Evolutionary conservation across 768 basidiomycete genomes (phyloP), one percentile per base, ranked within the genome.

Genomic region (Leucosporidium yakuticum): DNA sequence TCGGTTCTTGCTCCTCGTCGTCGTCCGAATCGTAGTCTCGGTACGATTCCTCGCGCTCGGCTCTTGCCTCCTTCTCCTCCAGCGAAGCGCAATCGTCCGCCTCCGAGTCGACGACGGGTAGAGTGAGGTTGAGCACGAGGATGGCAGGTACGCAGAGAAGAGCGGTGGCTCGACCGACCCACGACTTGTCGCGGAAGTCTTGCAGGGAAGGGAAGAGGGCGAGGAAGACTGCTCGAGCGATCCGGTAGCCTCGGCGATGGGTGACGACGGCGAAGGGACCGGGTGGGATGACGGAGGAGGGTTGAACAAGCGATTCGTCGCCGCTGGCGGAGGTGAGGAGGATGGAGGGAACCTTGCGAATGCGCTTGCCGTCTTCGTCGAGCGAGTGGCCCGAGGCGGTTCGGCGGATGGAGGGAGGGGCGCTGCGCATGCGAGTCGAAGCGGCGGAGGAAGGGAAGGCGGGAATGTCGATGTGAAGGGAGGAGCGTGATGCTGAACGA

Each of bases 71-170:
- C 50, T 88, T 89, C 1, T 89, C 89, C 49, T 88, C 83, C 36
- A 89, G 78, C 12, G 84, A 81, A 25, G 87, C 80, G 77, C 87
- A 87, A 21, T 86, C 81, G 12, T 86, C 87, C 15, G 65, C 72
- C 17, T 68, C 64, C 48, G 74, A 74, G 27, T 77, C 75, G 86
- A 94, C 91, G 19, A 99, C 94, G 6, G 93, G 93, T 15, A 98
- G 81, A 0, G 95, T 97, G 25, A 98, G 70, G 0, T 94, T 97
- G 59, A 99, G 80, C 5, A 83, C 81, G 78, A 96, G 80, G 2
- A 99, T 86, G 2, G 92, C 91, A 2, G 95, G 95, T 0, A 88
- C 86, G 4, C 92, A 91, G 64, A 96, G 83, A 31, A 95, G 72
- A 0, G 87, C 85, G 0, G 89, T 88, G 36, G 90, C 80, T 79